phyloP scores from a whole-genome alignment of 345 rosid genomes.

The Theobroma cacao region DNA sequence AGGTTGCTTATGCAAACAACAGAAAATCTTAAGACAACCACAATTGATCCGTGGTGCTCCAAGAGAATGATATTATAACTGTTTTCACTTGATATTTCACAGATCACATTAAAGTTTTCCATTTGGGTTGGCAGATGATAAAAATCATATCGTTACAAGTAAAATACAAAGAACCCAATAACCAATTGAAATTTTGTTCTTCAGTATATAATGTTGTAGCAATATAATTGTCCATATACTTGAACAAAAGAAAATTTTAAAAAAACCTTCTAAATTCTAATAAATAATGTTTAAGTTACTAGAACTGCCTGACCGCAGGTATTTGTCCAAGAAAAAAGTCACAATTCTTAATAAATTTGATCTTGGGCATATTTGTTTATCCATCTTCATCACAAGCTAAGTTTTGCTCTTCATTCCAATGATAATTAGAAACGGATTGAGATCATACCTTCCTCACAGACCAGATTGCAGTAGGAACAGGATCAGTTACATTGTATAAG shows the following conservation, averaged over 20 bases:
- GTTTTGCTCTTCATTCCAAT: background rate
- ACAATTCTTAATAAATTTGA: background rate
- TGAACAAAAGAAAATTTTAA: background rate
- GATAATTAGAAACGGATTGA: background rate
- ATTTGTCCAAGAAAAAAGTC: background rate
- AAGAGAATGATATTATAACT: background rate
- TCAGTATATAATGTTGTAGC: background rate
- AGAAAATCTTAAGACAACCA: background rate
- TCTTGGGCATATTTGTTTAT: background rate
- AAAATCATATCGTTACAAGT: background rate
- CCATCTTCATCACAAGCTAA: background rate
- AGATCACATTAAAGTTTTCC: background rate
- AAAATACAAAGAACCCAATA: background rate
- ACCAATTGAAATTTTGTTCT: background rate
- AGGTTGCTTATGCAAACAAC: background rate
- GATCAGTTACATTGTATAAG: constrained; percentile 58
- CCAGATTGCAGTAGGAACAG: constrained; percentile 77
- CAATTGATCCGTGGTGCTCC: background rate
- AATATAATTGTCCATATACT: background rate
- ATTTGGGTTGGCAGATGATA: background rate
- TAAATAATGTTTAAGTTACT: background rate
- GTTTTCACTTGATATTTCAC: background rate
- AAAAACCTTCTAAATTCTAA: background rate
- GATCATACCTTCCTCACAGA: constrained; percentile 67
- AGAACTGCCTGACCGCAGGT: background rate